phyloP scores from a whole-genome alignment of 2,329 filamentous ascomycete genomes.

The Colletotrichum liaoningense region DNA sequence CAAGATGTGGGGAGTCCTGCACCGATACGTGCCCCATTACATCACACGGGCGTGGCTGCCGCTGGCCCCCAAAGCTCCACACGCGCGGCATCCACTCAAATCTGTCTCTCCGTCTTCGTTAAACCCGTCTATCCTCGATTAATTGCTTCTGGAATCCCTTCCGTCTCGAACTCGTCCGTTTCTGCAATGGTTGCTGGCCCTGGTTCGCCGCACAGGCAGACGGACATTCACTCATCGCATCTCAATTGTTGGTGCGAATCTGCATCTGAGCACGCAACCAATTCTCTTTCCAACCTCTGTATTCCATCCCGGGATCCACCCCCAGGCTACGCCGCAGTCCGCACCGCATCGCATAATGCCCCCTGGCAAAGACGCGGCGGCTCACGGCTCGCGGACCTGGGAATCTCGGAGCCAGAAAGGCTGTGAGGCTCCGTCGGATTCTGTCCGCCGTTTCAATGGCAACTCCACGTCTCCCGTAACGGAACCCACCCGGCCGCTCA shows the following conservation, averaged over 20 bases:
- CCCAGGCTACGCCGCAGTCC: not conserved
- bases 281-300: no score
- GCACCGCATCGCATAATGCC: not conserved
- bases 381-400: not conserved
- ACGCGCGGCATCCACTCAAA: not conserved
- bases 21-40: constrained; percentile 19
- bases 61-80: not conserved
- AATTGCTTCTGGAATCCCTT: not conserved
- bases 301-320: not conserved
- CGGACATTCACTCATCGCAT: not conserved
- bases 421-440: constrained; percentile 2
- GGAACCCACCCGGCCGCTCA: constrained; percentile 1
- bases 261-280: not conserved
- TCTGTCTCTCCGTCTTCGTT: constrained; percentile 10
- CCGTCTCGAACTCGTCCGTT: not conserved
- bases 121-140: not conserved
- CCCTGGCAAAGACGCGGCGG: not conserved
- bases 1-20: not conserved
- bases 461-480: constrained; percentile 13
- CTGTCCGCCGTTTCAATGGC: constrained; percentile 28
- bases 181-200: not conserved
- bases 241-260: not conserved
- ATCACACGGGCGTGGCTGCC: constrained; percentile 3
- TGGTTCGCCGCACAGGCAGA: not conserved
- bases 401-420: not conserved